Conservation (phyloP, 352 stramenopile genomes). For the Globisporangium uncinulatum region DNA sequence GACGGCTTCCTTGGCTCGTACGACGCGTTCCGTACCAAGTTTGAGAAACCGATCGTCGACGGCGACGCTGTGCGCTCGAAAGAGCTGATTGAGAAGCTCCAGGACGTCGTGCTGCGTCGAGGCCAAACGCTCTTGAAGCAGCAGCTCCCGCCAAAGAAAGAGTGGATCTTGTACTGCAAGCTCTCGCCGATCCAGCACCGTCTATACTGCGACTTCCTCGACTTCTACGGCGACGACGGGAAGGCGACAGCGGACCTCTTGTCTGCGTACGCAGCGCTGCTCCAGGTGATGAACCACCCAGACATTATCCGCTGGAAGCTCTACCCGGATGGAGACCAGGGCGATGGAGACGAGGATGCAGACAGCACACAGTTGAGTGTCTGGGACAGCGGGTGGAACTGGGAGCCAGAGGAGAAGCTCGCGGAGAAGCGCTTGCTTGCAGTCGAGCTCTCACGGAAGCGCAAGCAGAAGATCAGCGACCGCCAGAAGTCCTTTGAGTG, state of each 20-base stretch:
- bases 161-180: slow-evolving; percentile 87
- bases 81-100: slow-evolving; percentile 62
- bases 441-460: slow-evolving; percentile 37
- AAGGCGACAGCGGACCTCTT: slow-evolving; percentile 57
- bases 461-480: slow-evolving; percentile 57
- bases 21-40: slow-evolving; percentile 69
- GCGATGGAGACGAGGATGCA: slow-evolving; percentile 28
- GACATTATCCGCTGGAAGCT: slow-evolving; percentile 82
- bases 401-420: slow-evolving; percentile 61
- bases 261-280: slow-evolving; percentile 65
- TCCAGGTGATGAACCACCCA: slow-evolving; percentile 88
- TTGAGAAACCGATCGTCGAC: slow-evolving; percentile 80
- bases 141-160: slow-evolving; percentile 75
- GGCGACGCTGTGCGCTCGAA: slow-evolving; percentile 46
- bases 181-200: slow-evolving; percentile 71
- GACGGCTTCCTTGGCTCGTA: slow-evolving; percentile 66
- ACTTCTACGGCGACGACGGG: slow-evolving; percentile 40
- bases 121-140: slow-evolving; percentile 55
- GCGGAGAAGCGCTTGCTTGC: slow-evolving; percentile 44
- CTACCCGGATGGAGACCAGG: slow-evolving; percentile 25
- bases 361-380: slow-evolving; percentile 18
- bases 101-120: slow-evolving; percentile 67
- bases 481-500: slow-evolving; percentile 63
- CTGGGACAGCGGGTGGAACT: slow-evolving; percentile 38
- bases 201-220: slow-evolving; percentile 76